Percentiles rank a stretch among this genome's conserved stretches.
phyloP scores from a whole-genome alignment of 192 early-diverging fungal genomes.

The Backusella liffmaniae region DNA sequence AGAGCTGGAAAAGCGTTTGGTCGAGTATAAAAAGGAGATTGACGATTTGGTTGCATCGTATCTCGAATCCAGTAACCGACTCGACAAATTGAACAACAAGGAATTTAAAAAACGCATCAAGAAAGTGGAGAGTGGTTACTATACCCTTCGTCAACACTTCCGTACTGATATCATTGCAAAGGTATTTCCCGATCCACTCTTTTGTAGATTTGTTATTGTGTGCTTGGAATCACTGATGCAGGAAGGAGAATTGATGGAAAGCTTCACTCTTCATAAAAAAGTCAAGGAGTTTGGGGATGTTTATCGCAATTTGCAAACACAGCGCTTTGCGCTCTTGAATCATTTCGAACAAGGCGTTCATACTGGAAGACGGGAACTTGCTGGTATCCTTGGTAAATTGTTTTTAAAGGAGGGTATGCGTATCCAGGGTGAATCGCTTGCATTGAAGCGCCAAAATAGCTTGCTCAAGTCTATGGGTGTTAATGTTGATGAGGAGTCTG shows the following conservation, averaged over 20 bases:
- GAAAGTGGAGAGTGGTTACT: constrained; percentile 61
- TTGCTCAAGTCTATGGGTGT: constrained; percentile 54
- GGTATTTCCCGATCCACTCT: constrained; percentile 28
- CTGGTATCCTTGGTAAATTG: constrained; percentile 69
- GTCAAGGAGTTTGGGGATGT: constrained; percentile 59
- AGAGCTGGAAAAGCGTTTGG: not conserved
- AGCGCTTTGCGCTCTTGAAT: constrained; percentile 58
- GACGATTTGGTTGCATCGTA: constrained; percentile 7
- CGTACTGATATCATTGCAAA: constrained; percentile 42
- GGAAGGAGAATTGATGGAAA: constrained; percentile 73
- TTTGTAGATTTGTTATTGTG: constrained; percentile 52
- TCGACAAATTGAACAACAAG: constrained; percentile 63
- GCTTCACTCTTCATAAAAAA: constrained; percentile 47
- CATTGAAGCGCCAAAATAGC: constrained; percentile 50
- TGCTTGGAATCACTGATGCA: constrained; percentile 68
- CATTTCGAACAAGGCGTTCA: constrained; percentile 69
- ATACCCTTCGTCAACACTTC: constrained; percentile 51
- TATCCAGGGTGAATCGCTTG: constrained; percentile 58
- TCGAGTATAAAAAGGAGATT: constrained; percentile 9
- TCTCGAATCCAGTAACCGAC: constrained; percentile 26
- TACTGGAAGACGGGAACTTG: constrained; percentile 65
- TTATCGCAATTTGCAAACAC: constrained; percentile 48
- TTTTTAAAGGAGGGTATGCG: constrained; percentile 77
- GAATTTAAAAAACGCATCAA: constrained; percentile 67
- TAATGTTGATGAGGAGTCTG: constrained; percentile 21